These are phyloP conservation scores for Chenopodium berlandieri DNA, from an alignment of 148 eudicot genomes.

Conservation along the genomic window DNA sequence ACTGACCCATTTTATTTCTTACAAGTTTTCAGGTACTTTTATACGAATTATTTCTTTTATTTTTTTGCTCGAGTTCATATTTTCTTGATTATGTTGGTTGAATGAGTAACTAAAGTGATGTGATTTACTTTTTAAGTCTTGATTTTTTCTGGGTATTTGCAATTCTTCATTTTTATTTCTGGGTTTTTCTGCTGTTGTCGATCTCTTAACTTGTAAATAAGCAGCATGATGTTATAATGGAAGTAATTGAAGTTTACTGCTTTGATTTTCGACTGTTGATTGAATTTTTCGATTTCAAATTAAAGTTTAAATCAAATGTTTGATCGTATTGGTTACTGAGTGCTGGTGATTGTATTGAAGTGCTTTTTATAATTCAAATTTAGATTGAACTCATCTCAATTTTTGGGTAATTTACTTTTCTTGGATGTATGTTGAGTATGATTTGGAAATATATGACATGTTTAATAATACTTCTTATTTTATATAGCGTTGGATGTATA, in stretches of 20 bases:
- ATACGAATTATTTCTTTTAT: too few species aligned
- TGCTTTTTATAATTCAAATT: not conserved
- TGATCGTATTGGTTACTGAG: not conserved
- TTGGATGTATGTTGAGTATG: not conserved
- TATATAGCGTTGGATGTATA: not conserved
- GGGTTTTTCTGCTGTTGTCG: not conserved
- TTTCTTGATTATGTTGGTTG: not conserved
- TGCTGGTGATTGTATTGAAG: not conserved
- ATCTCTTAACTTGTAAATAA: too few species aligned
- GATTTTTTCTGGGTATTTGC: not conserved
- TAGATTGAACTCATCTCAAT: not conserved
- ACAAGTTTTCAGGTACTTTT: slow-evolving; percentile 5
- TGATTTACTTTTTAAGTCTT: not conserved
- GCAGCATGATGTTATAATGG: not conserved
- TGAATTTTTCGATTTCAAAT: not conserved
- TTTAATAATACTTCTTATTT: not conserved
- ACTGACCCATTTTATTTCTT: too few species aligned
- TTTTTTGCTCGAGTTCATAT: not conserved
- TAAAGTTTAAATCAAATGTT: not conserved
- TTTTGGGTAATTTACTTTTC: not conserved
- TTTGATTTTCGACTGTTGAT: not conserved
- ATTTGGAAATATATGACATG: not conserved
- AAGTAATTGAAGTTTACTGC: not conserved
- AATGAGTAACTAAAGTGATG: not conserved
- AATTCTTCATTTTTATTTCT: not conserved